Percentiles rank a stretch among this genome's conserved stretches.
phyloP scores from a whole-genome alignment of 495 filamentous ascomycete species.

The Cercophora newfieldiana region DNA sequence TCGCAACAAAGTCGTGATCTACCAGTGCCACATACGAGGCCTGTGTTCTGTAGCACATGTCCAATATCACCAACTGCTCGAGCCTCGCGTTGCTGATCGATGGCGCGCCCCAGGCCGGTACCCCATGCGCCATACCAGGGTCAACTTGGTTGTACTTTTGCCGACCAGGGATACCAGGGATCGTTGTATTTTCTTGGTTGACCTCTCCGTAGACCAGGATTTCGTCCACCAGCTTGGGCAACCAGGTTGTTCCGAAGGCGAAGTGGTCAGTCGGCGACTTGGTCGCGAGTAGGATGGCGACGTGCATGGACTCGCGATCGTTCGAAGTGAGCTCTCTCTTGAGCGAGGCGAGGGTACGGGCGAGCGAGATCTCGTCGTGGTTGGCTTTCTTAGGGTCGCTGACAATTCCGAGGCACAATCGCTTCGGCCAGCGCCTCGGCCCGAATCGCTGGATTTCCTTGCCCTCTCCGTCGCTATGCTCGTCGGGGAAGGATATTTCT shows the following conservation, averaged over 20 bases:
- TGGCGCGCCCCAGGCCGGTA: not conserved
- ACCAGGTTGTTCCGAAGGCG: slow-evolving; percentile 51
- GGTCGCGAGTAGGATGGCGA: slow-evolving; percentile 57
- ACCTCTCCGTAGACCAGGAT: slow-evolving; percentile 46
- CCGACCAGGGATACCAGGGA: slow-evolving; percentile 12
- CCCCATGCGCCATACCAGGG: not conserved
- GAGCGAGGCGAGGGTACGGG: slow-evolving; percentile 51
- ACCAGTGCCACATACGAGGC: slow-evolving; percentile 1
- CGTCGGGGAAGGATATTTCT: not conserved
- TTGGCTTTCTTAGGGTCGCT: not conserved
- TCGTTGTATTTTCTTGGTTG: slow-evolving; percentile 12
- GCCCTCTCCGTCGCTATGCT: not conserved
- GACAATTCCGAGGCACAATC: slow-evolving; percentile 5
- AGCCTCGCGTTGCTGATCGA: not conserved
- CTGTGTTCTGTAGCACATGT: not conserved
- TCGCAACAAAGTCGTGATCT: not conserved
- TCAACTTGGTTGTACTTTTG: not conserved
- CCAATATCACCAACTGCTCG: not conserved
- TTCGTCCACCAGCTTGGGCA: slow-evolving; percentile 46
- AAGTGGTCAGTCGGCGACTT: slow-evolving; percentile 47
- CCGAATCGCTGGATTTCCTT: slow-evolving; percentile 16
- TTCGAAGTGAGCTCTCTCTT: slow-evolving; percentile 47
- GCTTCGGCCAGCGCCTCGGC: slow-evolving; percentile 1
- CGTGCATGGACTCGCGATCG: slow-evolving; percentile 47
- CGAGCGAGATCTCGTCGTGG: slow-evolving; percentile 42